Evolutionary conservation across 148 eudicot genomes (phyloP), one percentile per base, ranked within the genome.

Genomic region (Heliamphora exappendiculata): DNA sequence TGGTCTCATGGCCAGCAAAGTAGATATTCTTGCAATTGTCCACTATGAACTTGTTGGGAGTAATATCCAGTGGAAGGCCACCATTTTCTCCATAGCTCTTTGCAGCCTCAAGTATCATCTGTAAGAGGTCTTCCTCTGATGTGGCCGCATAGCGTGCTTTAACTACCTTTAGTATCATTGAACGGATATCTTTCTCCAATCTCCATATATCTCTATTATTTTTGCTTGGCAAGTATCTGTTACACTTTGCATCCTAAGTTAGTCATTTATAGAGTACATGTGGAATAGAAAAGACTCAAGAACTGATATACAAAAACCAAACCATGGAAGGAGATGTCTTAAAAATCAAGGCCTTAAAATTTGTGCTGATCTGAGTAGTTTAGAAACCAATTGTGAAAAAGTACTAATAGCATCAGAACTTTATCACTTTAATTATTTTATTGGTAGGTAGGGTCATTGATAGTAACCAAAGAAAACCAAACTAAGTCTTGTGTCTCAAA

Each of bases 11-110:
- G 70, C 90, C 92, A 71, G 90, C 90, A 70, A 88, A 84, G 66
- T 88, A 90, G 62, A 90, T 81, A 60, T 64, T 90, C 80, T 90
- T 90, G 86, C 92, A 88, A 45, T 88, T 90, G 44, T 90, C 94
- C 20, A 91, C 84, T 42, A 91, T 77, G 67, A 91, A 82, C 73
- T 77, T 85, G 75, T 83, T 44, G 17, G 59, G 34, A 57, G 78
- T 42, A 17, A 85, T 62, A 47, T 80, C 78, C 34, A 49, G 70
- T 22, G 78, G 75, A n/a, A 70, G 39, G n/a, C 74, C 69, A 73
- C 70, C 22, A 42, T 65, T 77, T 31, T 73, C 75, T 50, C 73
- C 79, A 45, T 28, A 76, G 17, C 28, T 81, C 76, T 79, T 72
- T 20, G 94, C 91, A 39, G 85, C 86, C 59, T 78, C 86, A 11